These are phyloP conservation scores for Solanum pimpinellifolium DNA, from an alignment of 257 asterid genomes.

Conservation along the genomic window DNA sequence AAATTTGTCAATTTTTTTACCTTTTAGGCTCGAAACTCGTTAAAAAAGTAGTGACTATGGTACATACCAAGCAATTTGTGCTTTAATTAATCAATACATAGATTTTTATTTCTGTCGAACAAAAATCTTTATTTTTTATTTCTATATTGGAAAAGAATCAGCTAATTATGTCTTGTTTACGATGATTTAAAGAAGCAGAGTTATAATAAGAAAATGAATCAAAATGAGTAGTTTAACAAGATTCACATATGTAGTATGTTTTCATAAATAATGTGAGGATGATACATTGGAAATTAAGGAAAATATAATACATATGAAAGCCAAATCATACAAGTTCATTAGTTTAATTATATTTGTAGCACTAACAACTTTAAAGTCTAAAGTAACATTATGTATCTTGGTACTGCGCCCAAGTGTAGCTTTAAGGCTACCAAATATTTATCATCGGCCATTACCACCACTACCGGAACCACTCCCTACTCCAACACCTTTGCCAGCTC, in stretches of 20 bases:
- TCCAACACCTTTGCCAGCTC: background rate
- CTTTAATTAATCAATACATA: background rate
- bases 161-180: no score
- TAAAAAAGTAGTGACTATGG: no score
- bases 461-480: constrained; percentile 3
- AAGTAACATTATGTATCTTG: background rate
- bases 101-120: background rate
- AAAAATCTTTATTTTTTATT: background rate
- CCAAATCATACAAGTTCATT: background rate
- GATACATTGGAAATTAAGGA: background rate
- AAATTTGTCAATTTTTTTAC: no score
- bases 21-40: no score
- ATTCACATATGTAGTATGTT: background rate
- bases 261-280: background rate
- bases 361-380: background rate
- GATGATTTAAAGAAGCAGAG: background rate
- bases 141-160: background rate
- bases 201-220: background rate
- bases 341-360: background rate
- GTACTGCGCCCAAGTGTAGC: background rate
- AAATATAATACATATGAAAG: background rate
- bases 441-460: background rate
- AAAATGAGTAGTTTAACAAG: background rate
- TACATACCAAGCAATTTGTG: no score
- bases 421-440: background rate